A percentile compares a stretch with the other conserved stretches of the same genome.
Evolutionary conservation across 176 grass and related monocot genomes (phyloP).

Genomic region (Ampelocalamus luodianensis): DNA sequence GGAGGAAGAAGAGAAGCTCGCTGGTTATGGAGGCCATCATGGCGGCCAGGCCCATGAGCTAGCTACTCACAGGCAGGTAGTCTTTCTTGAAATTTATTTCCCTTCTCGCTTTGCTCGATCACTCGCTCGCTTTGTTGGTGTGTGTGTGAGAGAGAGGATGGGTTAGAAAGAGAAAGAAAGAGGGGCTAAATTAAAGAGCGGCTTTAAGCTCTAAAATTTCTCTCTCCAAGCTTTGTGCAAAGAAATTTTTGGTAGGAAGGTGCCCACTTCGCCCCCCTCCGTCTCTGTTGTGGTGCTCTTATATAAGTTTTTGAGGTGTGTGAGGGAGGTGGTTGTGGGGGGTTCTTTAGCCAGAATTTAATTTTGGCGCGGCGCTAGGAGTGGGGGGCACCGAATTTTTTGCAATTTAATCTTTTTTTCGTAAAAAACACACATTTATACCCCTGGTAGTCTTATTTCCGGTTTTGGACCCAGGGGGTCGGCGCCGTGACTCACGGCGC

Average conservation of each 20-base stretch:
- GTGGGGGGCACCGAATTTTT: conserved; percentile 41
- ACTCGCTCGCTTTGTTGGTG: conserved; percentile 30
- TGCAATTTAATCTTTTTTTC: too few relatives aligned
- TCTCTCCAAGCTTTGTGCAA: conserved; percentile 46
- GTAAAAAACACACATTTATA: too few relatives aligned
- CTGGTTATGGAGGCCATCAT: conserved; percentile 65
- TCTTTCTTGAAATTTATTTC: conserved; percentile 36
- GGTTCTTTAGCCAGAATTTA: conserved; percentile 34
- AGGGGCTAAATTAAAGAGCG: conserved; percentile 32
- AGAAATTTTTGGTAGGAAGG: conserved; percentile 44
- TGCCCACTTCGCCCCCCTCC: conserved; percentile 33
- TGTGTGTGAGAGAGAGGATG: not conserved
- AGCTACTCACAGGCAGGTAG: not conserved
- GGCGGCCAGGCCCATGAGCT: conserved; percentile 40
- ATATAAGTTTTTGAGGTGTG: conserved; percentile 60
- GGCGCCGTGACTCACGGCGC: too few relatives aligned
- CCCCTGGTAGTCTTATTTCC: too few relatives aligned
- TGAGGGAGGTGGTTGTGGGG: conserved; percentile 41
- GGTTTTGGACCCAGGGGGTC: too few relatives aligned
- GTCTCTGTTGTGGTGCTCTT: conserved; percentile 44
- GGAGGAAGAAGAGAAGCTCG: conserved; percentile 73
- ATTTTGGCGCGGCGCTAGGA: conserved; percentile 42
- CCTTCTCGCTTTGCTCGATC: conserved; percentile 40
- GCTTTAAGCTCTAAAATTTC: conserved; percentile 48
- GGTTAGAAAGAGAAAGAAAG: not conserved